A percentile compares a stretch with the other conserved stretches of the same genome.
These are phyloP conservation scores for Sordariomycetes sp. DNA, from an alignment of 2,329 filamentous ascomycete species.

Conservation along the genomic window DNA sequence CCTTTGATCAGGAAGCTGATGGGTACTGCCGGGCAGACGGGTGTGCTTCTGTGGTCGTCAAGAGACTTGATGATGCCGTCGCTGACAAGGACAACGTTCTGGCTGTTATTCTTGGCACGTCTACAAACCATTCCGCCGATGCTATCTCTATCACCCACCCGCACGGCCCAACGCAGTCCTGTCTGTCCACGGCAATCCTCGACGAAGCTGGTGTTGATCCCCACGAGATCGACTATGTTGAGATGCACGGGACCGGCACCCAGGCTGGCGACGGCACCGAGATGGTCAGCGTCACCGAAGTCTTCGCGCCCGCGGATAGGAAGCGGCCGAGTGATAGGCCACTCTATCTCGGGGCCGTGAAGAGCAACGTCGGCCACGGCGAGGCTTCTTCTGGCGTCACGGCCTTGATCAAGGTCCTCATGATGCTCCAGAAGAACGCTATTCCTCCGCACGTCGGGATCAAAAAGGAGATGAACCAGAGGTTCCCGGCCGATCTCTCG, in stretches of 20 bases:
- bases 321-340: conserved; percentile 34
- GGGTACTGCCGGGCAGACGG: conserved; percentile 74
- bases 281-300: conserved; percentile 59
- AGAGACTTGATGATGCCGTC: conserved; percentile 66
- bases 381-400: conserved; percentile 48
- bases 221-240: conserved; percentile 67
- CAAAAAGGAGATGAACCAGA: conserved; percentile 48
- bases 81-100: conserved; percentile 65
- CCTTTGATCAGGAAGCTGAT: conserved; percentile 68
- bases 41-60: conserved; percentile 62
- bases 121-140: conserved; percentile 73
- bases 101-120: conserved; percentile 61
- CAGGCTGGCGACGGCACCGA: conserved; percentile 75
- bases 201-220: conserved; percentile 63
- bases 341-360: conserved; percentile 48
- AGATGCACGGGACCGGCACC: conserved; percentile 84
- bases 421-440: conserved; percentile 49
- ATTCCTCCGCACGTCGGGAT: conserved; percentile 58
- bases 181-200: conserved; percentile 57
- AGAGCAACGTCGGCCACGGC: conserved; percentile 51
- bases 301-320: conserved; percentile 32
- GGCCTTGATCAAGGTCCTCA: conserved; percentile 49
- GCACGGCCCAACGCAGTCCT: conserved; percentile 62
- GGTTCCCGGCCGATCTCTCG: conserved; percentile 41
- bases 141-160: conserved; percentile 76